Conservation (phyloP, 2,329 filamentous ascomycete species). For the Nectriaceae sp. region DNA sequence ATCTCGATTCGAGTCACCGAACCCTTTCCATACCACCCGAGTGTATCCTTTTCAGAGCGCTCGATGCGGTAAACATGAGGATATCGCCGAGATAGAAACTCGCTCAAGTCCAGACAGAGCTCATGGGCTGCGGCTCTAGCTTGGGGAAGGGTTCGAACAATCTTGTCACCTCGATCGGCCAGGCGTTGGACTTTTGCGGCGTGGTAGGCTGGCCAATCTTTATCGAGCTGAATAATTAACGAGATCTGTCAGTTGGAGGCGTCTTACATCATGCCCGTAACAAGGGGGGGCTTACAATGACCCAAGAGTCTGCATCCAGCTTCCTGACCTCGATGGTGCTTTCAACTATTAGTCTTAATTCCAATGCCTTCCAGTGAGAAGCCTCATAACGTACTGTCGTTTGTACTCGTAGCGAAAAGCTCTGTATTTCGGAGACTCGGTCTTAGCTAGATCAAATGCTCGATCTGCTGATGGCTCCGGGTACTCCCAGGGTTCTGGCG, state of each 20-base stretch:
- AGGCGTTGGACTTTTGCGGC: neutral
- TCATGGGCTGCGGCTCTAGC: conserved; percentile 2
- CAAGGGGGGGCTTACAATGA: conserved; percentile 1
- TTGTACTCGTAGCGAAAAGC: conserved; percentile 5
- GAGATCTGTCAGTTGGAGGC: neutral
- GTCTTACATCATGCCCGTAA: too few relatives aligned
- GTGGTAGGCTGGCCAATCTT: conserved; percentile 2
- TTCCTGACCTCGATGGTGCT: conserved; percentile 6
- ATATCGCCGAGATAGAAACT: conserved; percentile 4
- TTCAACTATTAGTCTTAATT: neutral
- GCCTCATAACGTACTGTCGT: conserved; percentile 4
- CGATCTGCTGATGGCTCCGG: neutral
- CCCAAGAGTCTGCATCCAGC: conserved; percentile 3
- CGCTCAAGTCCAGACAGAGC: conserved; percentile 3
- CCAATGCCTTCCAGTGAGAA: too few relatives aligned
- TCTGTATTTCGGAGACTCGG: neutral
- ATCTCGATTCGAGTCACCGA: conserved; percentile 1
- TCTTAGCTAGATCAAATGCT: conserved; percentile 1
- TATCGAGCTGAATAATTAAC: conserved; percentile 2
- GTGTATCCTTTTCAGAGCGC: neutral
- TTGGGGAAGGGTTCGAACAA: neutral
- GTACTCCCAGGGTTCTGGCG: conserved; percentile 1
- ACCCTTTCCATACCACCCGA: neutral
- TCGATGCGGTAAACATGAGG: conserved; percentile 5
- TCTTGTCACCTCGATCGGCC: conserved; percentile 2